Conservation (phyloP, 805 yeast species). For the Wickerhamiella siamensis region DNA sequence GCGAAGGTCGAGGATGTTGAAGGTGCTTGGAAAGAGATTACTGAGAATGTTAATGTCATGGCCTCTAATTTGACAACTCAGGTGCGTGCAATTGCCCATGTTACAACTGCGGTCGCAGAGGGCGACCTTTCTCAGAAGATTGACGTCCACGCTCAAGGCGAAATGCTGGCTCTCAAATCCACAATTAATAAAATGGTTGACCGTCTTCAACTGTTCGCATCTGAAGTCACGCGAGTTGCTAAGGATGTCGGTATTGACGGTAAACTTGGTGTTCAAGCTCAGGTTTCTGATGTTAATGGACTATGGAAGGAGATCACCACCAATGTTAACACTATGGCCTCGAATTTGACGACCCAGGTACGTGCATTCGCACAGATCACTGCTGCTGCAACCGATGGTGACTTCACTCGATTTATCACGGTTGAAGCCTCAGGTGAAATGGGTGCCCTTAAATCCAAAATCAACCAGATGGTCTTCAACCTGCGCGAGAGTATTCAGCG, state of each 20-base stretch:
- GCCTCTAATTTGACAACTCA: constrained; percentile 76
- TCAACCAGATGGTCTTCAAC: constrained; percentile 72
- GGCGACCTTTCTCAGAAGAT: constrained; percentile 79
- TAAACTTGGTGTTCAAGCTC: constrained; percentile 83
- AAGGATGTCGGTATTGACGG: constrained; percentile 90
- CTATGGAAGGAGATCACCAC: constrained; percentile 85
- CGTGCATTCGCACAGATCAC: constrained; percentile 89
- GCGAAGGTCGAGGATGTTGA: constrained; percentile 68
- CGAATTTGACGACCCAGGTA: constrained; percentile 83
- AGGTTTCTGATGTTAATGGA: constrained; percentile 81
- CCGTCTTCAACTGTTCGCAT: constrained; percentile 71
- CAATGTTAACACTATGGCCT: constrained; percentile 86
- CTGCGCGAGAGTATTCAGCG: constrained; percentile 80
- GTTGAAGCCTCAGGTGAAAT: constrained; percentile 89
- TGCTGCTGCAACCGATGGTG: constrained; percentile 90
- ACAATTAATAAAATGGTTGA: constrained; percentile 92
- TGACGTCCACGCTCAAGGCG: constrained; percentile 83
- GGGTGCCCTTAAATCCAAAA: constrained; percentile 43
- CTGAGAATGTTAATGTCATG: constrained; percentile 79
- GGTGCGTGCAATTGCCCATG: constrained; percentile 79
- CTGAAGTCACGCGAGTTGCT: constrained; percentile 81
- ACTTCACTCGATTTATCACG: constrained; percentile 76
- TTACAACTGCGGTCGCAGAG: constrained; percentile 82
- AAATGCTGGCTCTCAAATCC: constrained; percentile 67
- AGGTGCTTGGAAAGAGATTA: constrained; percentile 76